Evolutionary conservation across 176 grass and related monocot species (phyloP), one percentile per base, ranked within the genome.

Genomic region (Urochloa ruziziensis): DNA sequence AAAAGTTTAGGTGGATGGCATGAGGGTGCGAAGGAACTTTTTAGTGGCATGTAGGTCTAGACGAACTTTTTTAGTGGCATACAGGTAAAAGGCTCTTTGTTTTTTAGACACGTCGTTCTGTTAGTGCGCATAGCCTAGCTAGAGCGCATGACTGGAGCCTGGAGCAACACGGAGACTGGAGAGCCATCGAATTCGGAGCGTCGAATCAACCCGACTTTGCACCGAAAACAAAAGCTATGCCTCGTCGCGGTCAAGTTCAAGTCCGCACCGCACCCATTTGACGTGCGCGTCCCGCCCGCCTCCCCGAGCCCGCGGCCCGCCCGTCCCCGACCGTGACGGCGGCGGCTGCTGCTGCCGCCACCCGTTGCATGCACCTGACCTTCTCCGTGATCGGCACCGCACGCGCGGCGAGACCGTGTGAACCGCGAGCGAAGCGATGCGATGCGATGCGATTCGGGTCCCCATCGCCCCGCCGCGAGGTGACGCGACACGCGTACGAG

Each of bases 401-500:
- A 8, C 33, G n/a, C 33, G 18, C 2, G 5, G 4, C 3, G 27
- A 2, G 48, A n/a, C n/a, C 35, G 66, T 14, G 47, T 75, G 72
- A 75, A 75, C 21, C 33, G 33, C 62, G 21, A 4, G 36, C 39
- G n/a, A n/a, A n/a, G 39, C 39, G 4, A 6, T 9, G 10, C 39
- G 39, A n/a, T n/a, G 29, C 76, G 76, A 80, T 67, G 77, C 62
- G 62, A 36, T 80, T 23, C 54, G n/a, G 7, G 62, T 67, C 77
- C 3, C 62, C 30, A 27, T 56, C 72, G 10, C 17, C 4, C 4
- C 8, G 54, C 12, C 54, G 11, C 54, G 74, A 78, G 36, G 56
- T 11, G 75, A 62, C 54, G 10, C 49, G 15, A 18, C 48, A 18
- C 73, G 71, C 23, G 8, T 48, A 53, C 74, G 2, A n/a, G n/a